Evolutionary conservation across 1,284 basidiomycete species (phyloP).

Genomic region (Tilletia setariae): DNA sequence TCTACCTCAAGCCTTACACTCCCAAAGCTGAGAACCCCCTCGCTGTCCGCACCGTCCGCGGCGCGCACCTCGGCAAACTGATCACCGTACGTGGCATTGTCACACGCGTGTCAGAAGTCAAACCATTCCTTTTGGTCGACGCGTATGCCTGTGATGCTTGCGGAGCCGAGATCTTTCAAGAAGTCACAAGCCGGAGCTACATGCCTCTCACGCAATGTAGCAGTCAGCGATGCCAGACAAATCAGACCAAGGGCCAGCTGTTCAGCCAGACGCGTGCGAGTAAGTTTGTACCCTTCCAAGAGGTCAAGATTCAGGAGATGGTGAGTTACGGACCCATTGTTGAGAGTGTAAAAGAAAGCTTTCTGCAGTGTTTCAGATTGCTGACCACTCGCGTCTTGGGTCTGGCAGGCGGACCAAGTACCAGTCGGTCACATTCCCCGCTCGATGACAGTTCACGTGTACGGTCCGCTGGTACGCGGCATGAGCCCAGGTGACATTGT

Average conservation of each 20-base stretch:
- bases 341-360: background rate
- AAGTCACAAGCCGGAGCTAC: slow-evolving; percentile 89
- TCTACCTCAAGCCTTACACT: slow-evolving; percentile 81
- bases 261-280: slow-evolving; percentile 98
- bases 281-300: slow-evolving; percentile 96
- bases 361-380: too few species aligned
- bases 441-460: slow-evolving; percentile 92
- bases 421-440: slow-evolving; percentile 98
- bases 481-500: slow-evolving; percentile 97
- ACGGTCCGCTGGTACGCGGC: slow-evolving; percentile 80
- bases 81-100: slow-evolving; percentile 97
- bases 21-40: slow-evolving; percentile 60
- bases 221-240: slow-evolving; percentile 70
- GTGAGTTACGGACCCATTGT: slow-evolving; percentile 56
- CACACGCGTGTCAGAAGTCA: slow-evolving; percentile 97
- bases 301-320: slow-evolving; percentile 99
- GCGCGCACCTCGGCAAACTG: slow-evolving; percentile 78
- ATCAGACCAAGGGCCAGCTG: slow-evolving; percentile 82
- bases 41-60: slow-evolving; percentile 87
- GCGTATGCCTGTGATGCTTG: slow-evolving; percentile 98
- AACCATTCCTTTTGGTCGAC: slow-evolving; percentile 92
- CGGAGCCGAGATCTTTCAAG: slow-evolving; percentile 97
- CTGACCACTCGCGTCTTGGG: slow-evolving; percentile 9
- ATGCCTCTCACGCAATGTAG: slow-evolving; percentile 79
- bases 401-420: slow-evolving; percentile 85